A percentile compares a stretch with the other conserved stretches of the same genome.
These are phyloP conservation scores for Penicillium sp. DNA, from an alignment of 2,329 filamentous ascomycete species.

Conservation along the genomic window DNA sequence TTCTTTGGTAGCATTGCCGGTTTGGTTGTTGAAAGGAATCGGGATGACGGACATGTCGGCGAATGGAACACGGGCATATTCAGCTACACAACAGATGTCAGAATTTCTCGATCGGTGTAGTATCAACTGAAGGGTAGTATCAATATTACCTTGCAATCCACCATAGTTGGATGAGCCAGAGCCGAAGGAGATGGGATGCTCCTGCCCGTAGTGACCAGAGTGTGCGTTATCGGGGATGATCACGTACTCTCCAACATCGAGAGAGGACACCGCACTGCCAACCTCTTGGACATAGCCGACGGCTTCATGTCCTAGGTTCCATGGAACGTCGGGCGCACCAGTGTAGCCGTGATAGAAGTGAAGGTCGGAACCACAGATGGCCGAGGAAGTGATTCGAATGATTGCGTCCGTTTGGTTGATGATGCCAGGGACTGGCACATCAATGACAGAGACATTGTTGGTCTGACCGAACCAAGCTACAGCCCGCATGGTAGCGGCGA, in stretches of 20 bases:
- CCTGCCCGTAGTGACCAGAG: too few species aligned
- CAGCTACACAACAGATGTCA: conserved; percentile 7
- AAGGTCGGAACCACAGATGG: conserved; percentile 40
- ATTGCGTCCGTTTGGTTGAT: conserved; percentile 34
- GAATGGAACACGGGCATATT: conserved; percentile 21
- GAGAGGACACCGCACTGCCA: conserved; percentile 4
- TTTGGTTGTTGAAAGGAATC: neutral
- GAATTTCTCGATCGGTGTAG: neutral
- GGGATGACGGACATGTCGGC: conserved; percentile 12
- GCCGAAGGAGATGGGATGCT: too few species aligned
- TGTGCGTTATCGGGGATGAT: too few species aligned
- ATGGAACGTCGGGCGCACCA: conserved; percentile 24
- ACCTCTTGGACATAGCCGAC: conserved; percentile 24
- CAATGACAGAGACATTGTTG: neutral
- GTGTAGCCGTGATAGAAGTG: conserved; percentile 35
- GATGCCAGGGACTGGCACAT: neutral
- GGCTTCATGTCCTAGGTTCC: conserved; percentile 25
- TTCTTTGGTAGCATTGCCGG: conserved; percentile 17
- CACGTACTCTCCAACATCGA: too few species aligned
- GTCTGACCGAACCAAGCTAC: neutral
- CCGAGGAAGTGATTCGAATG: conserved; percentile 36
- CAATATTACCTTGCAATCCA: conserved; percentile 14
- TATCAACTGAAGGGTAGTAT: neutral
- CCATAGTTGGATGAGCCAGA: neutral
- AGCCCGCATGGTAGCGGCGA: neutral